These are phyloP conservation scores for Gracilaria caudata DNA, from an alignment of 23 red algal species.

Conservation along the genomic window DNA sequence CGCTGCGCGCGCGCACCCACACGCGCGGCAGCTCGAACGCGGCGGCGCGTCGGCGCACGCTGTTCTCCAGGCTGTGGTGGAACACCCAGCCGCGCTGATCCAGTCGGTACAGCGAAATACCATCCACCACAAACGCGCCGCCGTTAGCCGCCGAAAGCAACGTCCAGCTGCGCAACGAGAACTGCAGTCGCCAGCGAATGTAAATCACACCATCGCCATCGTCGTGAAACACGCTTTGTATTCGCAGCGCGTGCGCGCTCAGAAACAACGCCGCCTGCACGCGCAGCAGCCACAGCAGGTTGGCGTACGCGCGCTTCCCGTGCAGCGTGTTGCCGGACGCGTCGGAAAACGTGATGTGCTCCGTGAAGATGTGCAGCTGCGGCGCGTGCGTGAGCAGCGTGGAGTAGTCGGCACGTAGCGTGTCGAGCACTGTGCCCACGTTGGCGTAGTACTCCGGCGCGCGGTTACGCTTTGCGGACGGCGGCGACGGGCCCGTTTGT, in stretches of 20 bases:
- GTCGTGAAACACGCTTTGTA: conserved; percentile 88
- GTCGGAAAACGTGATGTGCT: conserved; percentile 71
- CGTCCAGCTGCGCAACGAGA: conserved; percentile 41
- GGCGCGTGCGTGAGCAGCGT: conserved; percentile 69
- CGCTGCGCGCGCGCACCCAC: neutral
- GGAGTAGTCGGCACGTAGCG: conserved; percentile 85
- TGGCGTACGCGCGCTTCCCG: conserved; percentile 76
- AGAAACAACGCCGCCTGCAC: conserved; percentile 73
- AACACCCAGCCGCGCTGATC: conserved; percentile 43
- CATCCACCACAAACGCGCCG: conserved; percentile 49
- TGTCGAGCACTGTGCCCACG: conserved; percentile 88
- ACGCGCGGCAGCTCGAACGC: neutral
- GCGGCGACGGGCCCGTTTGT: too few species aligned
- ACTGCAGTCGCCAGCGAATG: conserved; percentile 77
- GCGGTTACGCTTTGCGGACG: too few species aligned
- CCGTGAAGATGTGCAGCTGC: conserved; percentile 70
- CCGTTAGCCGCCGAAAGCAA: conserved; percentile 14
- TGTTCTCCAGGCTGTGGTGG: conserved; percentile 63
- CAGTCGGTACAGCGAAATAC: conserved; percentile 66
- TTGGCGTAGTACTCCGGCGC: conserved; percentile 90
- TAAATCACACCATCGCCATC: conserved; percentile 67
- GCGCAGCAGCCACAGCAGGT: conserved; percentile 84
- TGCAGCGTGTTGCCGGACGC: conserved; percentile 60
- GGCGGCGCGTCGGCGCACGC: conserved; percentile 10
- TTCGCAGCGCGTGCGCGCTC: conserved; percentile 27